Percentiles rank a stretch among this genome's conserved stretches.
Evolutionary conservation across 768 basidiomycete genomes (phyloP).

Genomic region (Mycena leptocephala): DNA sequence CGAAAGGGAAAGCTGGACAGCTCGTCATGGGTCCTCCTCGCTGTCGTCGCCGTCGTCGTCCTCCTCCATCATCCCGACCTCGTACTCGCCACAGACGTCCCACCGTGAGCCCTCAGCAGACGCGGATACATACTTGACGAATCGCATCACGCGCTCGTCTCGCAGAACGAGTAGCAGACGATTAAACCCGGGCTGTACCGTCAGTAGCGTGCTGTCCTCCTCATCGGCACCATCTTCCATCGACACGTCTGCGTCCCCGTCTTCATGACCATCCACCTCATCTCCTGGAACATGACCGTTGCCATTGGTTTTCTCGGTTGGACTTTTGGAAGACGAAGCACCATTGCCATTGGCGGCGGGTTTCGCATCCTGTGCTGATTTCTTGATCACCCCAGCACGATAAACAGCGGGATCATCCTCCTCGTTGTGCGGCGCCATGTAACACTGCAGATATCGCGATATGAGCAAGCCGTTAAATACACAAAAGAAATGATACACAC

Average conservation of each 20-base stretch:
- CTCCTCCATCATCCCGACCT: slow-evolving; percentile 86
- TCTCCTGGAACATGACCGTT: slow-evolving; percentile 32
- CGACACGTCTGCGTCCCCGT: slow-evolving; percentile 54
- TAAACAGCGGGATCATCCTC: slow-evolving; percentile 98
- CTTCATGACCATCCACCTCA: slow-evolving; percentile 36
- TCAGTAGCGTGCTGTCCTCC: slow-evolving; percentile 86
- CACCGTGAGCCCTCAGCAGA: slow-evolving; percentile 92
- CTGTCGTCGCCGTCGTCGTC: slow-evolving; percentile 60
- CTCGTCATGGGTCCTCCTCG: not conserved
- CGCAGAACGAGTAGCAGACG: slow-evolving; percentile 90
- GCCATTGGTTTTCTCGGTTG: slow-evolving; percentile 31
- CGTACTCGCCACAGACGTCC: slow-evolving; percentile 95
- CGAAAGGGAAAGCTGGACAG: no score
- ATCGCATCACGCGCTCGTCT: slow-evolving; percentile 94
- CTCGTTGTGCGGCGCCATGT: slow-evolving; percentile 95
- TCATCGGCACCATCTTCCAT: slow-evolving; percentile 66
- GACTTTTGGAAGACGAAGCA: slow-evolving; percentile 27
- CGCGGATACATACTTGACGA: slow-evolving; percentile 95
- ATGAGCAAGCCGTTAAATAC: slow-evolving; percentile 7
- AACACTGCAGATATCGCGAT: slow-evolving; percentile 69
- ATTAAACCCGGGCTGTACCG: slow-evolving; percentile 93
- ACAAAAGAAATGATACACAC: slow-evolving; percentile 55
- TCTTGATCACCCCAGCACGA: slow-evolving; percentile 73
- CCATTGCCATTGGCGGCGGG: slow-evolving; percentile 19
- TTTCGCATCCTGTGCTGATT: slow-evolving; percentile 42